Base-by-base conservation (phyloP, 768 basidiomycete species). In the Rhodosporidiobolus sp. region DNA sequence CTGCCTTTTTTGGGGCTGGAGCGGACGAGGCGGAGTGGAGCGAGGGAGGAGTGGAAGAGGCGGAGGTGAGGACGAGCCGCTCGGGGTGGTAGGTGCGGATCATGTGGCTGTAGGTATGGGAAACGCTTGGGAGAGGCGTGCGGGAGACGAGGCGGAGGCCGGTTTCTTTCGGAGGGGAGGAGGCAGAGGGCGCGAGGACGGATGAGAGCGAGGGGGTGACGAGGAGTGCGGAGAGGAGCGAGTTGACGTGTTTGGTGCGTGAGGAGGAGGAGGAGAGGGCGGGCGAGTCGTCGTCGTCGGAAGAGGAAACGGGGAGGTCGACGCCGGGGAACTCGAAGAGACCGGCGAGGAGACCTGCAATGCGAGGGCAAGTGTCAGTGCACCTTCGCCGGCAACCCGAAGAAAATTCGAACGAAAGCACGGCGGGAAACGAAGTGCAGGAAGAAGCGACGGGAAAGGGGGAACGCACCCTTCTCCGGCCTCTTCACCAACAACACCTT, bases 81-180 rank as follows among this genome's bases (percentile, higher is more conserved):
- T 58, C 26, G 22, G 50, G 10, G 66, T 62, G 58, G 64, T 73
- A 71, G 20, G 90, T 93, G 83, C 94, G 92, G 77, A 84, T 87
- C 79, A 94, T 90, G 79, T 97, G 94, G 16, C 91, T 92, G 81
- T 96, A 96, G 58, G 92, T 83, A 78, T 95, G 93, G 6, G 88
- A 68, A 49, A 94, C 87, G 70, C 89, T 85, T 19, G 83, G 86
- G 28, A 85, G 82, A 67, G 82, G 81, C 34, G 49, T 12, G 58
- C 38, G 43, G 12, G 58, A 61, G 17, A 34, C 8, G 54, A 65
- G 32, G 20, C 17, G 24, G 19, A 38, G 30, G 19, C 43, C 24
- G 28, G 17, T 6, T 32, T 52, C 4, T 26, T 46, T 28, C 7
- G 52, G 26, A 30, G 50, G 12, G 24, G 48, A 24, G 22, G 63